Conservation (phyloP, 2,329 filamentous ascomycete genomes). For the Cephalotrichum gorgonifer region DNA sequence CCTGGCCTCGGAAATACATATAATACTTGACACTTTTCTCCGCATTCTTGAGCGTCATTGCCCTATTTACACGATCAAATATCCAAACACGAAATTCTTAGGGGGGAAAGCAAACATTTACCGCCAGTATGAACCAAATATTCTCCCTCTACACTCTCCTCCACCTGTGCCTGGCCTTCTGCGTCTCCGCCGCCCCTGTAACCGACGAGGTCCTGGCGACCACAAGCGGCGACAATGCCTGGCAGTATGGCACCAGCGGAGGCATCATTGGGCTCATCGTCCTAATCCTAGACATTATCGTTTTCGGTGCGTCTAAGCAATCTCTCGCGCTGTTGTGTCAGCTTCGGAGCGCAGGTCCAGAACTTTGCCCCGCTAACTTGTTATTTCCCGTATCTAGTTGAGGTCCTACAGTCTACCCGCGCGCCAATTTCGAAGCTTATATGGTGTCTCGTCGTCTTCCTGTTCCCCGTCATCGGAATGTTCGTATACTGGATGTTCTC, state of each 20-base stretch:
- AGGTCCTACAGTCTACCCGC: slow-evolving; percentile 54
- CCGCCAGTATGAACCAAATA: neutral
- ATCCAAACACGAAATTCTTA: too few species aligned
- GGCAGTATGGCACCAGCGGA: slow-evolving; percentile 51
- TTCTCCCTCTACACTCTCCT: neutral
- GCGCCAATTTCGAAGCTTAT: slow-evolving; percentile 46
- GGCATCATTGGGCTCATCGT: slow-evolving; percentile 52
- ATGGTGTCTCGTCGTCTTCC: slow-evolving; percentile 53
- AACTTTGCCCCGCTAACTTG: slow-evolving; percentile 7
- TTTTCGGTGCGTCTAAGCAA: slow-evolving; percentile 41
- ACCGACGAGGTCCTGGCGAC: slow-evolving; percentile 5
- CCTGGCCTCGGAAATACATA: neutral
- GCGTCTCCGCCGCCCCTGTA: neutral
- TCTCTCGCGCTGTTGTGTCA: neutral
- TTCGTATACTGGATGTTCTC: slow-evolving; percentile 56
- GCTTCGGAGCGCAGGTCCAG: neutral
- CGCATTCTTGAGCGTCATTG: neutral
- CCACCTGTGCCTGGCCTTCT: neutral
- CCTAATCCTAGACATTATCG: slow-evolving; percentile 50
- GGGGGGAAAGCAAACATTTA: neutral
- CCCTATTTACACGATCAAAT: neutral
- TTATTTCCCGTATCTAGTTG: slow-evolving; percentile 31
- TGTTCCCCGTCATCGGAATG: slow-evolving; percentile 53
- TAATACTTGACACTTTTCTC: neutral
- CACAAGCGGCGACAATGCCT: slow-evolving; percentile 28